Evolutionary conservation across 441 rosid species (phyloP).

Genomic region (Populus tomentosa): DNA sequence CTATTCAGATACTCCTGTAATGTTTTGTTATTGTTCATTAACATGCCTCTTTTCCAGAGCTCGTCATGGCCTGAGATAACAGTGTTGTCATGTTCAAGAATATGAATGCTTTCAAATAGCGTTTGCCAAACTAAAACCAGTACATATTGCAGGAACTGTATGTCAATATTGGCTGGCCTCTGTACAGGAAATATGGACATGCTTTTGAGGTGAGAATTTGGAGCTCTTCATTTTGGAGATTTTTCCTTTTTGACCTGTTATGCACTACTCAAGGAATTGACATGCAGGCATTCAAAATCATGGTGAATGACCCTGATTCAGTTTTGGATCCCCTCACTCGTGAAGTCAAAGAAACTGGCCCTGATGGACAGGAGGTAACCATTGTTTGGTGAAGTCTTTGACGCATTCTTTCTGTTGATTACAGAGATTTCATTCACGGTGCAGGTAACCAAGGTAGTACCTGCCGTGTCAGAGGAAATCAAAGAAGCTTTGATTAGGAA

Average conservation of each 20-base stretch:
- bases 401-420: slow-evolving; percentile 1
- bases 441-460: slow-evolving; percentile 71
- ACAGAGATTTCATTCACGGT: slow-evolving; percentile 13
- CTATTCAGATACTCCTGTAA: not conserved
- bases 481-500: slow-evolving; percentile 81
- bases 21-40: not conserved
- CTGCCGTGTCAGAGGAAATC: slow-evolving; percentile 84
- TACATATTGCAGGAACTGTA: slow-evolving; percentile 62
- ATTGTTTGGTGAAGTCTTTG: slow-evolving; percentile 5
- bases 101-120: not conserved
- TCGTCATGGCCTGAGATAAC: not conserved
- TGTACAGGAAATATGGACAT: slow-evolving; percentile 89
- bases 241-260: not conserved
- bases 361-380: slow-evolving; percentile 86
- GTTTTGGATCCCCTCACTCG: slow-evolving; percentile 70
- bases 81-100: not conserved
- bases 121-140: slow-evolving; percentile 11
- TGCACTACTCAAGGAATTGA: not conserved
- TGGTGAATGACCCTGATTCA: slow-evolving; percentile 88
- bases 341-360: slow-evolving; percentile 78
- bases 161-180: slow-evolving; percentile 84
- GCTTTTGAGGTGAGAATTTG: slow-evolving; percentile 81
- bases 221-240: slow-evolving; percentile 5
- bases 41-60: not conserved
- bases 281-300: slow-evolving; percentile 83